Evolutionary conservation across 1,284 basidiomycete species (phyloP).

Genomic region (Thecaphora thlaspeos): DNA sequence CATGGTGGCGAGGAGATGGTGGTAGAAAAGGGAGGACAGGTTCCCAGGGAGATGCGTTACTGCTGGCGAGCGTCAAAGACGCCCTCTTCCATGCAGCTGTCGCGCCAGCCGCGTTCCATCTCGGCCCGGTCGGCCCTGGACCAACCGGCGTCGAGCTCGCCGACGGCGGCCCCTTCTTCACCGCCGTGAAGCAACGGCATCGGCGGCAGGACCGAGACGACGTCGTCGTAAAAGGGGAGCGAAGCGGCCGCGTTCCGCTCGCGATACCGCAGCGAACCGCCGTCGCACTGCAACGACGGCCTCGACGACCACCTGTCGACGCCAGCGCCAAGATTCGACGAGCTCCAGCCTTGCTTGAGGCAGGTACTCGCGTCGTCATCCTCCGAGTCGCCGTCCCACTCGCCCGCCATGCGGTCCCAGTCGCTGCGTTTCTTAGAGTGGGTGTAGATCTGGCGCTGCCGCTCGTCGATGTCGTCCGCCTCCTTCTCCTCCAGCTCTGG

Average conservation of each 20-base stretch:
- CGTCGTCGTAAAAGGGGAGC: constrained; percentile 9
- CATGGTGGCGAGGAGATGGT: too few relatives aligned
- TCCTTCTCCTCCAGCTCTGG: constrained; percentile 13
- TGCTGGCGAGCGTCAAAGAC: background rate
- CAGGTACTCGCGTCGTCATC: background rate
- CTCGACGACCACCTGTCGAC: background rate
- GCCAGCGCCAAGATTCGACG: background rate
- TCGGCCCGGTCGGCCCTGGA: background rate
- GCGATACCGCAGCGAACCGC: constrained; percentile 20
- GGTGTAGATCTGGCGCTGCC: background rate
- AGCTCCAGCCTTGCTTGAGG: background rate
- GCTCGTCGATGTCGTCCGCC: background rate
- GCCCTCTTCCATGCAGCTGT: background rate
- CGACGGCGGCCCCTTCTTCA: too few relatives aligned
- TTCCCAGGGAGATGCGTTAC: too few relatives aligned
- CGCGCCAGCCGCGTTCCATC: background rate
- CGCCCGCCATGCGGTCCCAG: background rate
- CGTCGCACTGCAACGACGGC: constrained; percentile 2
- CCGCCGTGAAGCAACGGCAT: too few relatives aligned
- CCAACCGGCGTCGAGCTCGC: background rate
- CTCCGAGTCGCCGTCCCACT: background rate
- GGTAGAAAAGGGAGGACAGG: too few relatives aligned
- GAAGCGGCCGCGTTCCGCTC: constrained; percentile 19
- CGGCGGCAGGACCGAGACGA: too few relatives aligned
- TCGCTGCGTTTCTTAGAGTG: background rate